Evolutionary conservation across 305 asterid species (phyloP).

Genomic region (Rubia tinctorum): DNA sequence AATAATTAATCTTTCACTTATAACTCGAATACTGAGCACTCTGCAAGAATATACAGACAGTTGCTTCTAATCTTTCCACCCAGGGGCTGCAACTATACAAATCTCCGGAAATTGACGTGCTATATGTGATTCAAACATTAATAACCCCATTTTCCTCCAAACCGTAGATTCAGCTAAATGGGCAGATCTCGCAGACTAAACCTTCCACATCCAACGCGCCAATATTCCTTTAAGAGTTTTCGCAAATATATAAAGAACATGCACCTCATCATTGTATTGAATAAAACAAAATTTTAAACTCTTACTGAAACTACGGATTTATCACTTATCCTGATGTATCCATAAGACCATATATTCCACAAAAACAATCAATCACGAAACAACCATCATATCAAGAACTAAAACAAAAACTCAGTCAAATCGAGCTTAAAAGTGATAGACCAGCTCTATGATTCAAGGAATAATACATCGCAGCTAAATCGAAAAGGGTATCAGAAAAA

Average conservation of each 20-base stretch:
- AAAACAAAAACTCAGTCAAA: not conserved
- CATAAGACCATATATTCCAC: not conserved
- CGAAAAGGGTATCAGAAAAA: not conserved
- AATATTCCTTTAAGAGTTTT: not conserved
- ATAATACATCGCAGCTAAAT: not conserved
- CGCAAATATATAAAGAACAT: not conserved
- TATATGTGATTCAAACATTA: not conserved
- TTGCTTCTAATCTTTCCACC: not conserved
- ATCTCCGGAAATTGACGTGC: not conserved
- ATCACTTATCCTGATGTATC: not conserved
- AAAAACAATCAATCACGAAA: not conserved
- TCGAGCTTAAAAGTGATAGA: not conserved
- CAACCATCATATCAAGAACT: not conserved
- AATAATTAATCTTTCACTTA: not conserved
- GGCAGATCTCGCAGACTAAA: conserved; percentile 5
- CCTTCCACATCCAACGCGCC: not conserved
- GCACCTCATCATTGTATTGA: not conserved
- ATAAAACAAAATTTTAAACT: no score
- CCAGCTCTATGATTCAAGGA: not conserved
- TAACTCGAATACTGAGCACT: not conserved
- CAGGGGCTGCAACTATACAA: no score
- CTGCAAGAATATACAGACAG: not conserved
- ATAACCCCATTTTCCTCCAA: not conserved
- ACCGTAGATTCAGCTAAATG: not conserved
- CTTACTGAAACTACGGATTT: not conserved